phyloP scores from a whole-genome alignment of 2,329 filamentous ascomycete genomes.

The Claviceps digitariae region DNA sequence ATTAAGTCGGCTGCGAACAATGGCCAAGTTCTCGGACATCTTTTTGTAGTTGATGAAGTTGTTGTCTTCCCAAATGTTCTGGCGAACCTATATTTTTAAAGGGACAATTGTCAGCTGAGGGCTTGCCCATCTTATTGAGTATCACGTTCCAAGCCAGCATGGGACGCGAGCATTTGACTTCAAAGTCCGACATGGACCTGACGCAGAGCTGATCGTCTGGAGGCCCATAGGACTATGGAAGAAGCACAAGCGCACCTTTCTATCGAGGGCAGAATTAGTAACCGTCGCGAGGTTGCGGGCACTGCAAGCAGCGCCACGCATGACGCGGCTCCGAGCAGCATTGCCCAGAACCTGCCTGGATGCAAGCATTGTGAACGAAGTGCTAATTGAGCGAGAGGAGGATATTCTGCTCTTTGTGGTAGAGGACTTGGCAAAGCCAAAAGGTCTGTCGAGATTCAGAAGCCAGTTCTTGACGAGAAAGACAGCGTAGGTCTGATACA shows the following conservation, averaged over 20 bases:
- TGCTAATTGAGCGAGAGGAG: slow-evolving; percentile 20
- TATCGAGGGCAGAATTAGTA: slow-evolving; percentile 72
- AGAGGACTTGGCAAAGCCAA: slow-evolving; percentile 11
- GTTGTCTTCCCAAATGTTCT: slow-evolving; percentile 91
- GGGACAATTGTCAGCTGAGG: not conserved
- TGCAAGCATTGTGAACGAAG: slow-evolving; percentile 46
- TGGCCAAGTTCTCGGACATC: slow-evolving; percentile 92
- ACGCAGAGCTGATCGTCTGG: not conserved
- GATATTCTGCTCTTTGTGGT: slow-evolving; percentile 13
- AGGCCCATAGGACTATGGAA: not conserved
- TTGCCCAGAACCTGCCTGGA: slow-evolving; percentile 56
- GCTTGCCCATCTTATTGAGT: not conserved
- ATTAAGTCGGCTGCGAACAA: slow-evolving; percentile 83
- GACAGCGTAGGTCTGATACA: slow-evolving; percentile 5
- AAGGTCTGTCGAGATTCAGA: slow-evolving; percentile 7
- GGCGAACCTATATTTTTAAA: slow-evolving; percentile 49
- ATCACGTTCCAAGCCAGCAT: not conserved
- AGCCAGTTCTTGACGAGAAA: slow-evolving; percentile 5
- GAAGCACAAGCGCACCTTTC: slow-evolving; percentile 49
- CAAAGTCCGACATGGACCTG: too few species aligned
- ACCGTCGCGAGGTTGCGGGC: slow-evolving; percentile 71
- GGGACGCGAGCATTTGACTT: too few species aligned
- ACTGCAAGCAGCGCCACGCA: slow-evolving; percentile 42
- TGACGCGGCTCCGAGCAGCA: slow-evolving; percentile 46
- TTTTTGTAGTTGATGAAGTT: slow-evolving; percentile 99